Base-by-base conservation (phyloP, 2,329 filamentous ascomycete species). In the Xylariales sp. region DNA sequence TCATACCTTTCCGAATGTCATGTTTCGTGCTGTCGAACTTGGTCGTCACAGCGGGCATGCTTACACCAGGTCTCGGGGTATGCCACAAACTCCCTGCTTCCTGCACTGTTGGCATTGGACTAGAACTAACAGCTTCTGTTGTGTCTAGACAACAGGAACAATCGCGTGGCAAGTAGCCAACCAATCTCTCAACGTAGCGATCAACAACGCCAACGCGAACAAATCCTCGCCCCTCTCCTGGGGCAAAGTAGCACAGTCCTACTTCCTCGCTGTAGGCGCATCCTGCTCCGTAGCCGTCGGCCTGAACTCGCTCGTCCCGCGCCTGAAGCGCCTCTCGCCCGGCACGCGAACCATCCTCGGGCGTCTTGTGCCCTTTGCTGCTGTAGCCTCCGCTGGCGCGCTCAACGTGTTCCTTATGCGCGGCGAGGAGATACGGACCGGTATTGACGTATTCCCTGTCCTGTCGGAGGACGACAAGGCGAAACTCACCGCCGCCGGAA, bases 371-470 rank as follows among this genome's bases (percentile, higher is more conserved):
- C 93, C 93, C 19, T 98, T 98, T 59, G 93, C 91, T 1, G 93
- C 93, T 10, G 93, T 98, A 9, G 91, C 91, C 21, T 86, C 82
- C 45, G 93, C 93, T 4, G 90, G 89, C 56, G 88, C 83, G 1
- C 74, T 98, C 48, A 98, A 98, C 65, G 93, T 96, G 19, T 94
- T 96, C 66, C 78, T 98, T 42, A 98, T 98, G 93, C 88, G 93
- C 45, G 84, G 88, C 49, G 91, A 96, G 64, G 93, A 98, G 69
- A 97, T 98, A 55, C 78, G 86, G 57, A 80, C 79, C 46, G 93
- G 93, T 39, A 98, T 98, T 57, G 88, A 97, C 63, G 81, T 98
- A 27, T 96, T 84, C 64, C 89, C 90, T 1, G 82, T 88, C 5
- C 75, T 90, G 9, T 83, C 82, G 2, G 82, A 82, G 4, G 74